These are phyloP conservation scores for Alisma plantagoaquatica DNA, from an alignment of 106 monocot genomes.

Conservation along the genomic window DNA sequence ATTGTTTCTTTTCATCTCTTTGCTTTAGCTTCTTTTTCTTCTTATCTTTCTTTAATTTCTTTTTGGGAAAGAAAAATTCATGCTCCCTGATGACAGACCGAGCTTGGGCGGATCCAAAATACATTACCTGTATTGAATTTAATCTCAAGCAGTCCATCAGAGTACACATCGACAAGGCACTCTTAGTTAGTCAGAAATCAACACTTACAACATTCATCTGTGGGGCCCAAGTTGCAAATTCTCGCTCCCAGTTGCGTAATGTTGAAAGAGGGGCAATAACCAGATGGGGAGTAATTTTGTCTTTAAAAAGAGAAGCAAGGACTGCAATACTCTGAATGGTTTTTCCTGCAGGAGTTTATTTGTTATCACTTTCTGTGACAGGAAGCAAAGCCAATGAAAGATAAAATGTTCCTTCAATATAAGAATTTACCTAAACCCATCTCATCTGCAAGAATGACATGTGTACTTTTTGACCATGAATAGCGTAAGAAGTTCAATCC, in stretches of 20 bases:
- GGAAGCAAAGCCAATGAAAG: too few species aligned
- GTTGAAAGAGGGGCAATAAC: constrained; percentile 97
- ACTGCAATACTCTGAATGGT: constrained; percentile 99
- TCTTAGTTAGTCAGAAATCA: background rate
- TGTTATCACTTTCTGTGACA: background rate
- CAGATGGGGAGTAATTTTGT: constrained; percentile 76
- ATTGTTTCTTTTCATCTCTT: constrained; percentile 30
- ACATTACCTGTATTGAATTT: constrained; percentile 63
- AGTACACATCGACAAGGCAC: too few species aligned
- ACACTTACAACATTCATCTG: constrained; percentile 93
- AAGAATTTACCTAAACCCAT: constrained; percentile 81
- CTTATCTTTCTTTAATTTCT: constrained; percentile 48
- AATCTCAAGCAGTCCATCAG: too few species aligned
- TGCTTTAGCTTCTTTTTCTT: constrained; percentile 42
- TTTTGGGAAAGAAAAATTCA: constrained; percentile 83
- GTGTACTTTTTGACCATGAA: constrained; percentile 93
- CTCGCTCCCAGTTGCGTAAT: constrained; percentile 96
- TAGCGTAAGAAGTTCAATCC: constrained; percentile 94
- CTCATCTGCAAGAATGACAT: constrained; percentile 98
- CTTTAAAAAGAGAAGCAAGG: constrained; percentile 86
- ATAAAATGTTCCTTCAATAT: too few species aligned
- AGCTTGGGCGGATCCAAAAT: constrained; percentile 77
- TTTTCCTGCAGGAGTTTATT: constrained; percentile 48
- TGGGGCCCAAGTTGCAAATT: constrained; percentile 98
- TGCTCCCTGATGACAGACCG: constrained; percentile 67